Base-by-base conservation (phyloP, 2,329 filamentous ascomycete genomes). In the Trichophyton rubrum region DNA sequence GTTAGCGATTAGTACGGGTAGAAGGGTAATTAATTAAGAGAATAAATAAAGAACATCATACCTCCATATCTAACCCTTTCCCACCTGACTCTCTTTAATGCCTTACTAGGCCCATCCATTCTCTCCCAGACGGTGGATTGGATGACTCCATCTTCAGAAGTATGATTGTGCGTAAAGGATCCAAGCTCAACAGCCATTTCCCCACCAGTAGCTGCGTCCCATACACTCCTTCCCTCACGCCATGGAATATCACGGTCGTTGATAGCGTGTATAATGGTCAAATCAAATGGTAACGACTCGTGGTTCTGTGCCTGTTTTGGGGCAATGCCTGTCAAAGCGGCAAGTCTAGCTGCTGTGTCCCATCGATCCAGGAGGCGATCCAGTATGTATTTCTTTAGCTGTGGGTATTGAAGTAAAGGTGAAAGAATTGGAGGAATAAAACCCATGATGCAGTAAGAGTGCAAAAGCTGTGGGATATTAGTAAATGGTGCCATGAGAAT, bases 171-270 rank as follows among this genome's bases (percentile, higher is more conserved):
- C 2, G 67, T 64, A 22, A 75, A 63, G 11, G 35, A 60, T 0
- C 74, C 74, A 1, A 70, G 65, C 4, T 64, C 60, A 58, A 63
- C 61, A 1, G 68, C 62, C 15, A 67, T 61, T 2, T 62, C 41
- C 45, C 68, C 68, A 7, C 71, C 72, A 0, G 70, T 73, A 8
- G 73, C 73, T 49, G 71, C 68, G 17, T 68, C 65, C 74, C 74
- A 78, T 20, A 74, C 72, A 7, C 67, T 67, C 30, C 69, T 69
- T 3, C 75, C 75, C 64, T 78, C 73, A 20, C 68, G 80, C 75
- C 84, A 92, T 0, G 88, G 85, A 62, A 97, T 96, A 66, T 96
- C 89, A 62, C 77, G 76, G 70, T 97, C 92, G 68, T 96, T 83
- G 59, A 81, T 80, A 15, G 90, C 88, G 67, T 96, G 92, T 2